These are phyloP conservation scores for Mariannaea sp. DNA, from an alignment of 2,329 filamentous ascomycete species.

Conservation along the genomic window DNA sequence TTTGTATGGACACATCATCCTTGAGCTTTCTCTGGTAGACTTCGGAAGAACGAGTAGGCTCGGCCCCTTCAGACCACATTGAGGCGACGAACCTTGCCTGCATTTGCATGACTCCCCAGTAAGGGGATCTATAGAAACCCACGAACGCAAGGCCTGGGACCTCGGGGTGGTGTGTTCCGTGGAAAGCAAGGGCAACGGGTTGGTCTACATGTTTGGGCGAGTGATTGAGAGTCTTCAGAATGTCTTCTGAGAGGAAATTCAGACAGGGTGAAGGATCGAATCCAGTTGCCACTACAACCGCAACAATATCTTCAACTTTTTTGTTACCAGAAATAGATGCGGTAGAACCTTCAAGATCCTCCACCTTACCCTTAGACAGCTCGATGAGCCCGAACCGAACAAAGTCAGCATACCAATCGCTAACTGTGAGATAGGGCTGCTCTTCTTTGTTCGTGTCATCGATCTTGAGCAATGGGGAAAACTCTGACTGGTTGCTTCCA, in stretches of 20 bases:
- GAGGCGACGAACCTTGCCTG: constrained; percentile 72
- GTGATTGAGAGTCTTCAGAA: constrained; percentile 63
- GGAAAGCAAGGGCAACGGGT: constrained; percentile 70
- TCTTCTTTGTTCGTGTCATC: constrained; percentile 47
- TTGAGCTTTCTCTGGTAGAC: constrained; percentile 48
- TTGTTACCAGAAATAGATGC: constrained; percentile 41
- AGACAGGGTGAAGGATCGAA: constrained; percentile 70
- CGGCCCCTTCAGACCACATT: constrained; percentile 55
- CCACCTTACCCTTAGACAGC: constrained; percentile 53
- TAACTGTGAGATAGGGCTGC: constrained; percentile 71
- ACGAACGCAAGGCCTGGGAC: constrained; percentile 75
- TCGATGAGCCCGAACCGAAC: constrained; percentile 67
- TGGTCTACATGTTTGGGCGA: constrained; percentile 58
- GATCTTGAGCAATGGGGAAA: constrained; percentile 50
- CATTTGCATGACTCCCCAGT: constrained; percentile 89
- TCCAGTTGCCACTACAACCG: constrained; percentile 76
- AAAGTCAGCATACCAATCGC: constrained; percentile 74
- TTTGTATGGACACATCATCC: constrained; percentile 50
- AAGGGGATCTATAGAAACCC: constrained; percentile 82
- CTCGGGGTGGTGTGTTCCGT: constrained; percentile 64
- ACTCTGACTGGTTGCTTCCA: constrained; percentile 59
- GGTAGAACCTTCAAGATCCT: constrained; percentile 42
- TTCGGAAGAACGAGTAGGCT: constrained; percentile 29
- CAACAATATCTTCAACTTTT: constrained; percentile 61
- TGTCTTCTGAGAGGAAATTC: constrained; percentile 62